Evolutionary conservation across 78 protist genomes (phyloP).

Genomic region (Tieghemostelium lacteum): DNA sequence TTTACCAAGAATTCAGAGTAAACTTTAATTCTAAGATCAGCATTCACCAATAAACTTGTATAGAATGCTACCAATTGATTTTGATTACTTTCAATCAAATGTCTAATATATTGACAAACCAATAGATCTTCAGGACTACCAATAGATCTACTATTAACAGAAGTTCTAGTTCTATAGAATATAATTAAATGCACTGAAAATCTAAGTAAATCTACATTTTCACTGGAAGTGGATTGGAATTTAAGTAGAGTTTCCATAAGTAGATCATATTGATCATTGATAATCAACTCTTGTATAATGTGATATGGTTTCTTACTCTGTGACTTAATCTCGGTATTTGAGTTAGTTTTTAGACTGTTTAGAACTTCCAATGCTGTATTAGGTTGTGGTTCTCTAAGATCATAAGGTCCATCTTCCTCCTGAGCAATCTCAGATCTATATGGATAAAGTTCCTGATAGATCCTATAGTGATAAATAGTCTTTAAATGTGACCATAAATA

Average conservation of each 20-base stretch:
- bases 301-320: conserved; percentile 52
- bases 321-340: conserved; percentile 21
- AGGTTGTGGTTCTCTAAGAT: conserved; percentile 10
- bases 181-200: conserved; percentile 35
- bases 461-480: conserved; percentile 7
- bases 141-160: not conserved
- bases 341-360: conserved; percentile 17
- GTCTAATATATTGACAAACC: conserved; percentile 19
- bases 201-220: conserved; percentile 31
- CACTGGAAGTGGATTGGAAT: not conserved
- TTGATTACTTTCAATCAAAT: conserved; percentile 55
- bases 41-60: conserved; percentile 25
- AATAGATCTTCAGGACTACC: conserved; percentile 33
- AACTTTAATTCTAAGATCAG: conserved; percentile 2
- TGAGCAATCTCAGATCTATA: conserved; percentile 10
- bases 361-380: conserved; percentile 36
- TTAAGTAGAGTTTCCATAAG: not conserved
- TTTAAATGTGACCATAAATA: conserved; percentile 42
- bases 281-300: conserved; percentile 45
- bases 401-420: conserved; percentile 39
- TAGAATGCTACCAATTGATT: conserved; percentile 61
- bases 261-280: conserved; percentile 22
- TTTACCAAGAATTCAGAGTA: conserved; percentile 42
- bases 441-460: conserved; percentile 6
- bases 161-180: conserved; percentile 42